Conservation (phyloP, 176 grass and related monocot genomes). For the Zea luxurians region DNA sequence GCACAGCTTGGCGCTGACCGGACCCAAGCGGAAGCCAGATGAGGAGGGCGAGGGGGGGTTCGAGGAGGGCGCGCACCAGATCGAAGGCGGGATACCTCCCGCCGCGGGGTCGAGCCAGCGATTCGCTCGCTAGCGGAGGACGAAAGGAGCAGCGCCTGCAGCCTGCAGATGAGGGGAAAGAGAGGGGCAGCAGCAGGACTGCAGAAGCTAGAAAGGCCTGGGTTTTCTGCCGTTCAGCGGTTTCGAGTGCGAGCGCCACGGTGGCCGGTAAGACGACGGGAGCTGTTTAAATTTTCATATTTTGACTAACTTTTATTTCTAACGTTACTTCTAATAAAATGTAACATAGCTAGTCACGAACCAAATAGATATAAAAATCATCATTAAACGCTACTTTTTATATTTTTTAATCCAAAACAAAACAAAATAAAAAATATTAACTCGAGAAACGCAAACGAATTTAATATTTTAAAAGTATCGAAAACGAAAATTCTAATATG, state of each 20-base stretch:
- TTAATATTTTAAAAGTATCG: no score
- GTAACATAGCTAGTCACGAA: no score
- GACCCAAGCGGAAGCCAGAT: neutral
- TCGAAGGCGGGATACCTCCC: conserved; percentile 15
- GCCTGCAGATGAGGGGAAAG: conserved; percentile 14
- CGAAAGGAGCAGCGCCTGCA: conserved; percentile 1
- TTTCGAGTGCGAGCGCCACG: conserved; percentile 21
- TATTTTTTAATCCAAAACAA: no score
- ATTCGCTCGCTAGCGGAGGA: conserved; percentile 21
- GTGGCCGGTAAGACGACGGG: no score
- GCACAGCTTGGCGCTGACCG: conserved; percentile 18
- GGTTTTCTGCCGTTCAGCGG: neutral
- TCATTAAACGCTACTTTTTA: no score
- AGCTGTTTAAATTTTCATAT: no score
- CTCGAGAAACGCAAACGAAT: no score
- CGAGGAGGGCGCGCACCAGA: conserved; percentile 27
- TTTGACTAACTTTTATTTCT: no score
- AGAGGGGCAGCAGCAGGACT: neutral
- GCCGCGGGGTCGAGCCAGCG: conserved; percentile 13
- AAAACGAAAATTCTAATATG: no score
- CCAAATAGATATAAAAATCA: no score
- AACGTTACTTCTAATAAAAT: no score
- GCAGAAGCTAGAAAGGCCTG: neutral
- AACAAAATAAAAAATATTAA: no score
- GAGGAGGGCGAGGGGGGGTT: neutral